Conservation (phyloP, 2,329 filamentous ascomycete species). For the Mycosphaerella arachidis region DNA sequence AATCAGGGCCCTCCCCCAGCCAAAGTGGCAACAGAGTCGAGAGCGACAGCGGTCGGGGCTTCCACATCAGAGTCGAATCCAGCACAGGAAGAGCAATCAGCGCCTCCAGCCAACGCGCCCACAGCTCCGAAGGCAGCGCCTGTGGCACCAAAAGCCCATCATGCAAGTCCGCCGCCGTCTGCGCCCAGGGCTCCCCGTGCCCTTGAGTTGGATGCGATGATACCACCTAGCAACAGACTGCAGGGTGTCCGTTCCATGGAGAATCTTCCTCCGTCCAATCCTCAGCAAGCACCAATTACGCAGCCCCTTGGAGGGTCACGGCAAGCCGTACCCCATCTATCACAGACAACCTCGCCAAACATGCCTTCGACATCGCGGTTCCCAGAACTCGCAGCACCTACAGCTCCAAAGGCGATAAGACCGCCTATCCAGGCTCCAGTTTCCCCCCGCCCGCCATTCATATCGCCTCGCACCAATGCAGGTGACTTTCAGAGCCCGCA, state of each 20-base stretch:
- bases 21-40: conserved; percentile 23
- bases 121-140: conserved; percentile 39
- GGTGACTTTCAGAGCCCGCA: conserved; percentile 12
- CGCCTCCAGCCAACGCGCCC: conserved; percentile 25
- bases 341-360: conserved; percentile 25
- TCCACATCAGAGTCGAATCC: conserved; percentile 3
- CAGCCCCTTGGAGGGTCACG: conserved; percentile 20
- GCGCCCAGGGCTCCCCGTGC: conserved; percentile 33
- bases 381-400: conserved; percentile 27
- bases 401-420: conserved; percentile 30
- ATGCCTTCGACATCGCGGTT: conserved; percentile 20
- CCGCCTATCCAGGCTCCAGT: conserved; percentile 20
- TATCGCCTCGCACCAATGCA: conserved; percentile 24
- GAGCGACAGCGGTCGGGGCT: conserved; percentile 1
- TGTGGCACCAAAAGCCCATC: conserved; percentile 33
- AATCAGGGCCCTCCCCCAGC: conserved; percentile 23
- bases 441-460: conserved; percentile 27
- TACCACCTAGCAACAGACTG: conserved; percentile 23
- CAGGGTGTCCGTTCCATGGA: conserved; percentile 30
- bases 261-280: conserved; percentile 26
- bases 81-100: conserved; percentile 13
- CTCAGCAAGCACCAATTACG: conserved; percentile 12
- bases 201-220: conserved; percentile 23
- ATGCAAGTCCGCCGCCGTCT: conserved; percentile 25
- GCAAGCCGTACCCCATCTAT: conserved; percentile 19